Evolutionary conservation across 176 grass and related monocot species (phyloP).

Genomic region (Oryza australiensis): DNA sequence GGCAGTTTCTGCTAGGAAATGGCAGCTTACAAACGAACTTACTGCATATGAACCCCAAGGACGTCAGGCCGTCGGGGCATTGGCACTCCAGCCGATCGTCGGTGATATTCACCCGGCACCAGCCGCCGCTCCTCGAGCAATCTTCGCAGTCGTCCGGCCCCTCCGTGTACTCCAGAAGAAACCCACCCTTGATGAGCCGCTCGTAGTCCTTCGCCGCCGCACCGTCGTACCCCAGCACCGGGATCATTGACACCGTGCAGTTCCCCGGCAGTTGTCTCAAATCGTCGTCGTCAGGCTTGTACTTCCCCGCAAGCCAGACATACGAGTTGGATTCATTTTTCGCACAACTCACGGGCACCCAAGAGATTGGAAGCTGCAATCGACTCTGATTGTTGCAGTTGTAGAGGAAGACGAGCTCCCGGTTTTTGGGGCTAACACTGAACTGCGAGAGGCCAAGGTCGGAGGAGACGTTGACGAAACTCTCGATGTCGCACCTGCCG

Average conservation of each 20-base stretch:
- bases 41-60: neutral
- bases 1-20: neutral
- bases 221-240: neutral
- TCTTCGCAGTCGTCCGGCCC: neutral
- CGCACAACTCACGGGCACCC: neutral
- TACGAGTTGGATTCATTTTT: neutral
- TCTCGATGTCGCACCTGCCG: neutral
- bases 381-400: slow-evolving; percentile 9
- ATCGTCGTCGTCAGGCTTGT: neutral
- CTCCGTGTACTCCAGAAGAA: neutral
- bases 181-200: slow-evolving; percentile 21
- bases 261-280: neutral
- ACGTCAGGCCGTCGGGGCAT: neutral
- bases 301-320: slow-evolving; percentile 4
- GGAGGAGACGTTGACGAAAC: neutral
- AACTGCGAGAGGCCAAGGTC: slow-evolving; percentile 27
- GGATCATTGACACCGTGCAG: slow-evolving; percentile 35
- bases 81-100: too few species aligned
- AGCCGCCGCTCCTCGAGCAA: neutral
- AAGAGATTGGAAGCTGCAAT: neutral
- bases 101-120: neutral
- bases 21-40: neutral
- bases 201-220: neutral
- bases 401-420: slow-evolving; percentile 45
- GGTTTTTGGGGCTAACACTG: slow-evolving; percentile 28